These are phyloP conservation scores for Nymphaea thermarum DNA, from an alignment of 164 flowering plant genomes.

Conservation along the genomic window DNA sequence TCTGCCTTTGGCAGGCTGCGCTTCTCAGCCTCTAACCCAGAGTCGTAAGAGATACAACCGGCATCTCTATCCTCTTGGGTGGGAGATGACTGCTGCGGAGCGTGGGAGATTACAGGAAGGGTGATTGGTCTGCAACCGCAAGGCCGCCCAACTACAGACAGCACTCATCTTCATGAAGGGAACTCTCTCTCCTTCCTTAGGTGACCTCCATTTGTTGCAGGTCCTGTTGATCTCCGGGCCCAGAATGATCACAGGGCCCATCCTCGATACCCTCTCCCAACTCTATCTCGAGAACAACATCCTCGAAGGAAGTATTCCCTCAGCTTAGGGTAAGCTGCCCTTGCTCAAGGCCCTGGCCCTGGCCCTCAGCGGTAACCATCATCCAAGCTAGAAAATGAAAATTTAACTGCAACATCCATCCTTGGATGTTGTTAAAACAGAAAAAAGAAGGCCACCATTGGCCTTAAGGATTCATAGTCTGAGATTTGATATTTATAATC, in stretches of 20 bases:
- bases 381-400: conserved; percentile 21
- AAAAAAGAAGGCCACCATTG: no score
- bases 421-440: no score
- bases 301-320: conserved; percentile 60
- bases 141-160: conserved; percentile 17
- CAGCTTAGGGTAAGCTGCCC: conserved; percentile 40
- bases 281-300: conserved; percentile 64
- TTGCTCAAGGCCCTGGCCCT: conserved; percentile 42
- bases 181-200: conserved; percentile 51
- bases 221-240: conserved; percentile 51
- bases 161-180: conserved; percentile 59
- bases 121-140: conserved; percentile 48
- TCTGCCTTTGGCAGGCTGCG: conserved; percentile 50
- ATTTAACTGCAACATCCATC: no score
- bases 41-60: conserved; percentile 62
- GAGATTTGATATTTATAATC: no score
- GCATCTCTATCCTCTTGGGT: conserved; percentile 52
- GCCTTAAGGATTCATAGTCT: no score
- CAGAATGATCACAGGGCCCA: conserved; percentile 48
- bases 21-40: conserved; percentile 64
- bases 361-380: conserved; percentile 52
- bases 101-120: conserved; percentile 73
- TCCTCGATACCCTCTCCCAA: conserved; percentile 58
- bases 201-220: conserved; percentile 49
- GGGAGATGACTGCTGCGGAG: conserved; percentile 68